Percentiles rank a stretch among this genome's conserved stretches.
These are phyloP conservation scores for Boletus speciosus DNA, from an alignment of 768 basidiomycete genomes.

Conservation along the genomic window DNA sequence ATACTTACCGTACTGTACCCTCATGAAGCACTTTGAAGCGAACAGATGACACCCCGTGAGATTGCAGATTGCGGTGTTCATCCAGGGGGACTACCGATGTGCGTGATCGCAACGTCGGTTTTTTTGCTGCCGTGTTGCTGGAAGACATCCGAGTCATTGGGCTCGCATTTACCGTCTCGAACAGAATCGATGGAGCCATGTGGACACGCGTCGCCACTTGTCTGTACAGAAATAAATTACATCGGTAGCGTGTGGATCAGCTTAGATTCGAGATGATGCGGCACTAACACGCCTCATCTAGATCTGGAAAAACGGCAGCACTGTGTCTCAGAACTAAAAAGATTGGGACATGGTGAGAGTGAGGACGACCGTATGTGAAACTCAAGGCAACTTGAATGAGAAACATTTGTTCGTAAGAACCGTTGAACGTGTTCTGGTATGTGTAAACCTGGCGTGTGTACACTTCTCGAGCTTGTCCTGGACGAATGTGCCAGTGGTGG, in stretches of 20 bases:
- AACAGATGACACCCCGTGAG: constrained; percentile 62
- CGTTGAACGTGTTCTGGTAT: background rate
- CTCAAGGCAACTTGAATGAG: constrained; percentile 1
- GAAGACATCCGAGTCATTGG: constrained; percentile 41
- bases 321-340: constrained; percentile 36
- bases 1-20: background rate
- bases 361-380: background rate
- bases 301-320: constrained; percentile 62
- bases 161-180: constrained; percentile 77
- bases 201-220: constrained; percentile 60
- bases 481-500: too few relatives aligned
- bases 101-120: constrained; percentile 12
- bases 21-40: constrained; percentile 68
- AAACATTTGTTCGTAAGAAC: background rate
- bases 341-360: background rate
- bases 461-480: too few relatives aligned
- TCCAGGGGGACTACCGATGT: constrained; percentile 89
- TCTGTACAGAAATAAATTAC: background rate
- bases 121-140: too few relatives aligned
- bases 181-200: constrained; percentile 91
- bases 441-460: too few relatives aligned
- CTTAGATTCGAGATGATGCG: too few relatives aligned
- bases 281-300: constrained; percentile 21
- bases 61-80: constrained; percentile 50
- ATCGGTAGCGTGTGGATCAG: too few relatives aligned